Evolutionary conservation across 2,329 filamentous ascomycete species (phyloP).

Genomic region (Botrytis deweyae): DNA sequence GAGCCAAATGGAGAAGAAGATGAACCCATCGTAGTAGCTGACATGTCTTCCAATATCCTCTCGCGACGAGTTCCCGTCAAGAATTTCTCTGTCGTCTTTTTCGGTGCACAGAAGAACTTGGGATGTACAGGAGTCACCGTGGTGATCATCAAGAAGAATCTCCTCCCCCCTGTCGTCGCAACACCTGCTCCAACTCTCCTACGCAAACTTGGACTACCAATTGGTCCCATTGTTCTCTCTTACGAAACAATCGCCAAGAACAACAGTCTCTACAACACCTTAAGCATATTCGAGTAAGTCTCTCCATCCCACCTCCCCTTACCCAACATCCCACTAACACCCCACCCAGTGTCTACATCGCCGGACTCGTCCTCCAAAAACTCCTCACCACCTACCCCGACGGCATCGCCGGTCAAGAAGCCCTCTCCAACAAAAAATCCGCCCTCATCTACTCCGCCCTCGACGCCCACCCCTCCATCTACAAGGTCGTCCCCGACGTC

Average conservation of each 20-base stretch:
- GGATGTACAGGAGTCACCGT: conserved; percentile 85
- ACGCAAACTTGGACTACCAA: conserved; percentile 70
- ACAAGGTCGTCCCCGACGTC: conserved; percentile 71
- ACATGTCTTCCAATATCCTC: conserved; percentile 95
- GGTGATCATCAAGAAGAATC: conserved; percentile 75
- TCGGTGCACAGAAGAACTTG: conserved; percentile 93
- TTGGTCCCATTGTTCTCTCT: conserved; percentile 76
- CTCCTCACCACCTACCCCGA: conserved; percentile 64
- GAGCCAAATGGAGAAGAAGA: conserved; percentile 58
- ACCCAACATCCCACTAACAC: conserved; percentile 20
- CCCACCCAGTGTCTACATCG: conserved; percentile 70
- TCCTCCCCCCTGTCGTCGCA: conserved; percentile 66
- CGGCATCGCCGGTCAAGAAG: conserved; percentile 76
- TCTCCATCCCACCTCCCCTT: not conserved
- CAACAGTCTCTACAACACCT: conserved; percentile 92
- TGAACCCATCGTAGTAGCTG: conserved; percentile 76
- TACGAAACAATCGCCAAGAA: conserved; percentile 88
- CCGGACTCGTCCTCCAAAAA: conserved; percentile 81
- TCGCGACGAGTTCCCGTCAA: conserved; percentile 72
- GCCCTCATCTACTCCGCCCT: conserved; percentile 72
- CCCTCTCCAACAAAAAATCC: conserved; percentile 72
- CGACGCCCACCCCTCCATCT: conserved; percentile 71
- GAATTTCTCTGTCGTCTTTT: conserved; percentile 85
- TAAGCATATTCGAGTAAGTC: conserved; percentile 79
- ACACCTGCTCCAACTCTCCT: conserved; percentile 69